A percentile compares a stretch with the other conserved stretches of the same genome.
phyloP scores from a whole-genome alignment of 345 rosid genomes.

The Camelina hispida region DNA sequence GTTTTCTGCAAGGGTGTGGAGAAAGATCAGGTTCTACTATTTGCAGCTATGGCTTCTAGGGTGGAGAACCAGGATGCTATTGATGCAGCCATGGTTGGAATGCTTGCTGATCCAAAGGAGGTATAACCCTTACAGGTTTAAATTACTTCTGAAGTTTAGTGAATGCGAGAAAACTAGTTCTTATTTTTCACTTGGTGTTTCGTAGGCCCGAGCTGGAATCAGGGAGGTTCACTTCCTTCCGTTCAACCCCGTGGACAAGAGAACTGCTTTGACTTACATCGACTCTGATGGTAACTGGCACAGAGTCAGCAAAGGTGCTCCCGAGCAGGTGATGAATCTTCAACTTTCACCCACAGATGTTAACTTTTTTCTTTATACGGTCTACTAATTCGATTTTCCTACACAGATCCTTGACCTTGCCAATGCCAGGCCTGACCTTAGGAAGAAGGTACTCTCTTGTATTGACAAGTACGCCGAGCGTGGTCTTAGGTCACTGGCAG shows the following conservation, averaged over 20 bases:
- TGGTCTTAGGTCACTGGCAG: slow-evolving; percentile 86
- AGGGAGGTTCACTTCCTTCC: slow-evolving; percentile 58
- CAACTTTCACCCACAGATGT: not conserved
- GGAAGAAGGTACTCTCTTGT: slow-evolving; percentile 61
- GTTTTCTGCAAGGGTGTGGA: slow-evolving; percentile 50
- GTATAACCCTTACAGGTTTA: slow-evolving; percentile 31
- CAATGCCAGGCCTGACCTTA: slow-evolving; percentile 59
- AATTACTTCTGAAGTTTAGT: slow-evolving; percentile 18
- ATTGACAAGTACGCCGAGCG: slow-evolving; percentile 88
- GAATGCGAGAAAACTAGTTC: not conserved
- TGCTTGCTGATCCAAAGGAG: slow-evolving; percentile 57
- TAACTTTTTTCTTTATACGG: slow-evolving; percentile 1
- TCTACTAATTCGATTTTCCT: slow-evolving; percentile 25
- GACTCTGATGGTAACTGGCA: slow-evolving; percentile 61
- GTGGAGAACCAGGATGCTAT: slow-evolving; percentile 52
- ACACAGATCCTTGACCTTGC: slow-evolving; percentile 54
- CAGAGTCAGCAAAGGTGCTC: slow-evolving; percentile 70
- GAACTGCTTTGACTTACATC: slow-evolving; percentile 66
- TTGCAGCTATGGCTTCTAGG: slow-evolving; percentile 51
- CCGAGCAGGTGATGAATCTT: slow-evolving; percentile 49
- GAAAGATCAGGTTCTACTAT: slow-evolving; percentile 47
- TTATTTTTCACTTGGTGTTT: slow-evolving; percentile 30
- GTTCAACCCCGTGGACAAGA: slow-evolving; percentile 66
- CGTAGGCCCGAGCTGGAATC: slow-evolving; percentile 62
- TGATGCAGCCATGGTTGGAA: slow-evolving; percentile 57